phyloP scores from a whole-genome alignment of 768 basidiomycete species.

The Mycena belliarum region DNA sequence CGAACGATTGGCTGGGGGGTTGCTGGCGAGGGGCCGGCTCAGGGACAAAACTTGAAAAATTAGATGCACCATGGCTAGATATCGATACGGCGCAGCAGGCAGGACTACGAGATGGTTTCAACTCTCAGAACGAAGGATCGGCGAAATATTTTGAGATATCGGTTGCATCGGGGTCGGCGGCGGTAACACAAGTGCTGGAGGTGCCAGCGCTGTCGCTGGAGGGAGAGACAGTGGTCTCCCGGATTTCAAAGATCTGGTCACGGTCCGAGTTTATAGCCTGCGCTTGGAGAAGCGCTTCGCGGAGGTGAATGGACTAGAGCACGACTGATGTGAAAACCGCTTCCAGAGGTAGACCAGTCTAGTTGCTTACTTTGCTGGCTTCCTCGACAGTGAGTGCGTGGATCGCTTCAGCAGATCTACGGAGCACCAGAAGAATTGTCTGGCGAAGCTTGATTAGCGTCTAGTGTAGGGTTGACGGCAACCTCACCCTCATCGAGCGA shows the following conservation, averaged over 20 bases:
- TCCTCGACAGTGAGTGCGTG: background rate
- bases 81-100: background rate
- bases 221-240: background rate
- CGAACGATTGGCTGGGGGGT: too few relatives aligned
- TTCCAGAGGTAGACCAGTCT: background rate
- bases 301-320: background rate
- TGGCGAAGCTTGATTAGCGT: background rate
- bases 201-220: background rate
- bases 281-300: background rate
- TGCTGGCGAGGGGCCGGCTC: too few relatives aligned
- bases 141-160: background rate
- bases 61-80: too few relatives aligned
- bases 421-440: slow-evolving; percentile 13
- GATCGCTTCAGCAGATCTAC: background rate
- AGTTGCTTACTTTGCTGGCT: background rate
- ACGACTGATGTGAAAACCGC: background rate
- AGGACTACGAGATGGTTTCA: background rate
- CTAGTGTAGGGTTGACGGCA: background rate
- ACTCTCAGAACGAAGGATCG: background rate
- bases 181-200: background rate
- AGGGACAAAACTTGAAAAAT: too few relatives aligned
- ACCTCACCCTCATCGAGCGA: slow-evolving; percentile 11
- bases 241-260: background rate
- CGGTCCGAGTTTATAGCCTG: background rate
- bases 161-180: background rate